Evolutionary conservation across 1,139 yeast species (phyloP), one percentile per base, ranked within the genome.

Genomic region (Nakaseomyces sp.): DNA sequence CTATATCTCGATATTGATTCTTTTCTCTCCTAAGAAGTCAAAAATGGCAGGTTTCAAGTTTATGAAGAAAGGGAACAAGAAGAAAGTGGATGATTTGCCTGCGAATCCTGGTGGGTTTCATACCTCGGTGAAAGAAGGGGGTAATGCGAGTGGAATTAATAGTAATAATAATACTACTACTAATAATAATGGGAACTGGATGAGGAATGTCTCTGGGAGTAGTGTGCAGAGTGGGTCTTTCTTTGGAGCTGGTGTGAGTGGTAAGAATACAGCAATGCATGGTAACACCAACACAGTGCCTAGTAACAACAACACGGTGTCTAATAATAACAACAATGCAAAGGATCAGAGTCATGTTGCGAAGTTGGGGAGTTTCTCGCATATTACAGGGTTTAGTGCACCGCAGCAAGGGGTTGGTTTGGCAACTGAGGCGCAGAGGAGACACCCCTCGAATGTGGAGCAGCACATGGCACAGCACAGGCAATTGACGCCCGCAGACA

Each of bases 11-110:
- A n/a, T n/a, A n/a, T n/a, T n/a, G n/a, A n/a, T n/a, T n/a, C n/a
- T n/a, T n/a, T n/a, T n/a, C n/a, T n/a, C n/a, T n/a, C n/a, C n/a
- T n/a, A n/a, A n/a, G n/a, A n/a, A n/a, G n/a, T n/a, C n/a, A n/a
- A n/a, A n/a, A n/a, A 35, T 35, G 38, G 38, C 38, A 9, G 38
- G 38, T 7, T 35, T 35, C 22, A 35, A 22, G 28, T 35, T 35
- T 20, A 35, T 35, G 38, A 35, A 35, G 28, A 35, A 35, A 16
- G 28, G 28, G 38, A 20, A 35, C 10, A 35, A 35, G 38, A 35
- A 35, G 28, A 20, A 13, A 9, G 24, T 13, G 5, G 24, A 17
- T 22, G 37, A 32, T n/a, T 22, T 22, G 18, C 28, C 28, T 13
- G 4, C 38, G 24, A 32, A 32, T 15, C 38, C 38, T 35, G 38